phyloP scores from a whole-genome alignment of 2,329 filamentous ascomycete species.

The Xylariaceae sp. region DNA sequence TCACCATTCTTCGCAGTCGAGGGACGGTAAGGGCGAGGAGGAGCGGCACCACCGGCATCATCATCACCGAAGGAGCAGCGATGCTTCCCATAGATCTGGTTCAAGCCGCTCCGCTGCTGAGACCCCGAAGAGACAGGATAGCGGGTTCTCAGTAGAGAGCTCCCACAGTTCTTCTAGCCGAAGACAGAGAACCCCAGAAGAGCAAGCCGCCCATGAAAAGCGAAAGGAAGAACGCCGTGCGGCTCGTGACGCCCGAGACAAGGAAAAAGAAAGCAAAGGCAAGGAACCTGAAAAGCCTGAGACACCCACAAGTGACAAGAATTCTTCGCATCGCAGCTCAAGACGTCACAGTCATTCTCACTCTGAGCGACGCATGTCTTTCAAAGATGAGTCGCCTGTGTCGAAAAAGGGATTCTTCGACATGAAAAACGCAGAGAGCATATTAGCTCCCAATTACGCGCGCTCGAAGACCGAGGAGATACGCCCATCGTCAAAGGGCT shows the following conservation, averaged over 20 bases:
- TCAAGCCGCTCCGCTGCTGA: constrained; percentile 30
- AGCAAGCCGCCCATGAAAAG: constrained; percentile 46
- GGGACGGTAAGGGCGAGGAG: constrained; percentile 19
- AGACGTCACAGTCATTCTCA: constrained; percentile 38
- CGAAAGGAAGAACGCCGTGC: constrained; percentile 44
- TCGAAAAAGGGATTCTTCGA: constrained; percentile 38
- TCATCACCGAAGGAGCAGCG: constrained; percentile 29
- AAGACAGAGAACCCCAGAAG: constrained; percentile 38
- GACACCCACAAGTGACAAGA: constrained; percentile 13
- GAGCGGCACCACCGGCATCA: constrained; percentile 34
- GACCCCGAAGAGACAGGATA: constrained; percentile 41
- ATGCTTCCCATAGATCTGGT: constrained; percentile 18
- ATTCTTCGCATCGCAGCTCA: constrained; percentile 35
- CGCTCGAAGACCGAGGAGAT: constrained; percentile 11
- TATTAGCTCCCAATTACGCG: constrained; percentile 17
- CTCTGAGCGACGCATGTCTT: constrained; percentile 23
- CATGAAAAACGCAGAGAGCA: constrained; percentile 34
- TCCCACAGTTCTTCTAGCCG: constrained; percentile 28
- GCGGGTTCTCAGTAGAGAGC: constrained; percentile 40
- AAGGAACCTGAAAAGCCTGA: constrained; percentile 25
- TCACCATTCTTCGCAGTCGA: constrained; percentile 18
- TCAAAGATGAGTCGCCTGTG: constrained; percentile 25
- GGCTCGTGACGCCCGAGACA: constrained; percentile 22
- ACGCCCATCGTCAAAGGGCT: constrained; percentile 3
- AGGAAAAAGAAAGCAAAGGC: constrained; percentile 31